phyloP scores from a whole-genome alignment of 2,329 filamentous ascomycete species.

The Fusarium poae region DNA sequence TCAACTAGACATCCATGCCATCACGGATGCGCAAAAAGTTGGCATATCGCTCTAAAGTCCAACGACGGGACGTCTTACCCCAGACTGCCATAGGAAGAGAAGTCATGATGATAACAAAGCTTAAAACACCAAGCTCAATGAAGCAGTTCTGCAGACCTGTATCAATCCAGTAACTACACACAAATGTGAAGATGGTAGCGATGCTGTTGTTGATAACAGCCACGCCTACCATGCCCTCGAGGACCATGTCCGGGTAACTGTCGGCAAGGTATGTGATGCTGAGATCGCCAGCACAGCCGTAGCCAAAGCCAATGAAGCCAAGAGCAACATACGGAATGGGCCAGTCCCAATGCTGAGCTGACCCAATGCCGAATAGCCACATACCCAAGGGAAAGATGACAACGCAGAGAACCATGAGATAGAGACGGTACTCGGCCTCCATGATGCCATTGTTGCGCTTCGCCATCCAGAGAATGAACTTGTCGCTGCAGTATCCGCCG shows the following conservation, averaged over 20 bases:
- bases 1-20: constrained; percentile 49
- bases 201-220: constrained; percentile 69
- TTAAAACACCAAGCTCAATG: constrained; percentile 64
- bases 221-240: constrained; percentile 70
- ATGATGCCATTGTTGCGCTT: constrained; percentile 65
- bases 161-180: constrained; percentile 63
- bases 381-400: constrained; percentile 65
- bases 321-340: constrained; percentile 66
- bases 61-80: constrained; percentile 63
- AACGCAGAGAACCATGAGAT: constrained; percentile 64
- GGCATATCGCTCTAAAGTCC: constrained; percentile 61
- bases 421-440: constrained; percentile 67
- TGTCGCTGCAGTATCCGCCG: constrained; percentile 68
- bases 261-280: constrained; percentile 68
- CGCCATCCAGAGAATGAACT: constrained; percentile 68
- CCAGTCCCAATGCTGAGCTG: constrained; percentile 65
- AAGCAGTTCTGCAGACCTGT: constrained; percentile 62
- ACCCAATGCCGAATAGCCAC: constrained; percentile 66
- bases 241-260: constrained; percentile 67
- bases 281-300: constrained; percentile 69
- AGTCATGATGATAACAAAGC: constrained; percentile 63
- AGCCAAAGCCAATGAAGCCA: constrained; percentile 70
- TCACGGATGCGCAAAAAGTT: constrained; percentile 63
- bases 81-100: constrained; percentile 68
- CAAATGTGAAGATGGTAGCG: constrained; percentile 67